A percentile compares a stretch with the other conserved stretches of the same genome.
Evolutionary conservation across 2,329 filamentous ascomycete genomes (phyloP).

Genomic region (Neoscytalidium dimidiatum): DNA sequence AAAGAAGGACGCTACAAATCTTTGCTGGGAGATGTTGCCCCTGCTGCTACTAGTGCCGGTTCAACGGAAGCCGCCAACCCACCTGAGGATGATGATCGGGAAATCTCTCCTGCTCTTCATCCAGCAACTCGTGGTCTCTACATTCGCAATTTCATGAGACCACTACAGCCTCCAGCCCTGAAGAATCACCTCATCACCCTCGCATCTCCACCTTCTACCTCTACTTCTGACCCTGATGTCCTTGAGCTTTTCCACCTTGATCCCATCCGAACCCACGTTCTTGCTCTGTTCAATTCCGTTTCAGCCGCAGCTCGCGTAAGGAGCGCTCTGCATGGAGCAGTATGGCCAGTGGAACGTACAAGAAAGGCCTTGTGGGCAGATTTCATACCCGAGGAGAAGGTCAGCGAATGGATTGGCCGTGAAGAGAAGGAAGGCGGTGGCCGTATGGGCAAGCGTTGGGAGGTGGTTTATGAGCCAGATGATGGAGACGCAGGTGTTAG

Average conservation of each 20-base stretch:
- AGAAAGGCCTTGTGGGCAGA: conserved; percentile 86
- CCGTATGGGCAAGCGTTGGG: conserved; percentile 60
- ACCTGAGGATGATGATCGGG: conserved; percentile 31
- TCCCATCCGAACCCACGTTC: conserved; percentile 82
- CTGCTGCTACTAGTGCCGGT: conserved; percentile 19
- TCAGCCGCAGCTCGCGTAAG: conserved; percentile 77
- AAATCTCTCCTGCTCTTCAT: conserved; percentile 41
- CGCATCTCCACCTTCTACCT: conserved; percentile 59
- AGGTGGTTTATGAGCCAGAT: conserved; percentile 63
- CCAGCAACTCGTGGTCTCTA: conserved; percentile 67
- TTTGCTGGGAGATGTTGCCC: conserved; percentile 24
- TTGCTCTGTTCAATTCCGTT: conserved; percentile 70
- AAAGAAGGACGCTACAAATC: conserved; percentile 37
- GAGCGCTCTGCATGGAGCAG: conserved; percentile 70
- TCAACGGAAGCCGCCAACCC: conserved; percentile 21
- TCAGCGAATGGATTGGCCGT: conserved; percentile 71
- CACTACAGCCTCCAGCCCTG: conserved; percentile 69
- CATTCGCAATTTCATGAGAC: conserved; percentile 83
- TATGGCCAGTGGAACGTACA: conserved; percentile 86
- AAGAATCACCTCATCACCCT: conserved; percentile 69
- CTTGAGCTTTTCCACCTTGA: conserved; percentile 78
- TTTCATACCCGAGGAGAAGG: conserved; percentile 77
- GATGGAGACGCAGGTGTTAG: conserved; percentile 39
- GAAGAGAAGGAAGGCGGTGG: conserved; percentile 57
- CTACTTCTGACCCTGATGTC: conserved; percentile 53